Base-by-base conservation (phyloP, 176 grass and related monocot species). In the Eragrostis curvula region DNA sequence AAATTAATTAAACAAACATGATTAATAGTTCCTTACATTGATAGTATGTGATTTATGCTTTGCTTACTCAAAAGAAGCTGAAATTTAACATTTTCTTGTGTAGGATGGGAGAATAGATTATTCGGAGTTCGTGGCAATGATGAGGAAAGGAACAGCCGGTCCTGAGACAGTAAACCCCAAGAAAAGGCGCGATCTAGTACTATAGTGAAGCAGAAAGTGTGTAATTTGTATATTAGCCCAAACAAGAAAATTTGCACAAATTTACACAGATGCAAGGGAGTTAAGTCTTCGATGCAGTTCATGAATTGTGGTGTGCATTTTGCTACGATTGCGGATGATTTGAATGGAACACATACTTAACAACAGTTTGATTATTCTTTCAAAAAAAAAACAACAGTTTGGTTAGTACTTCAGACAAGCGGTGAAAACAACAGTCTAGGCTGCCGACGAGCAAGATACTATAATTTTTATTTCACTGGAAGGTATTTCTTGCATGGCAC, bases 101-200 rank as follows among this genome's bases (percentile, higher is more conserved):
- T 57, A 95, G 93, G 93, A 95, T 29, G 93, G 93, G 75, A 88
- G 90, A 73, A 95, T 95, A 86, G 92, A 68, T 73, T 90, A 86
- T 79, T 86, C 83, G 39, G 88, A 86, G 73, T 90, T 90, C 10
- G 83, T 86, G 73, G 79, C 88, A 0, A 90, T 90, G 88, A 90
- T 82, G 84, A 86, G 84, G 60, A 90, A 90, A 86, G 83, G 88
- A 29, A 79, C 83, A 14, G 68, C 41, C 2, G 83, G 78, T 51
- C 63, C 63, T 0, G 82, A 89, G 15, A 57, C 82, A 5, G 40
- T 27, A 3, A 83, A 83, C 77, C 78, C 46, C 7, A 90, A 82
- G 73, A 90, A 86, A 74, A 90, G 83, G 68, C 42, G 73, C 50
- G 84, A 86, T 14, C 30, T 82, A 66, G 71, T 91, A 3, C 70